Evolutionary conservation across 2,329 filamentous ascomycete genomes (phyloP).

Genomic region (Alternaria postmessia): DNA sequence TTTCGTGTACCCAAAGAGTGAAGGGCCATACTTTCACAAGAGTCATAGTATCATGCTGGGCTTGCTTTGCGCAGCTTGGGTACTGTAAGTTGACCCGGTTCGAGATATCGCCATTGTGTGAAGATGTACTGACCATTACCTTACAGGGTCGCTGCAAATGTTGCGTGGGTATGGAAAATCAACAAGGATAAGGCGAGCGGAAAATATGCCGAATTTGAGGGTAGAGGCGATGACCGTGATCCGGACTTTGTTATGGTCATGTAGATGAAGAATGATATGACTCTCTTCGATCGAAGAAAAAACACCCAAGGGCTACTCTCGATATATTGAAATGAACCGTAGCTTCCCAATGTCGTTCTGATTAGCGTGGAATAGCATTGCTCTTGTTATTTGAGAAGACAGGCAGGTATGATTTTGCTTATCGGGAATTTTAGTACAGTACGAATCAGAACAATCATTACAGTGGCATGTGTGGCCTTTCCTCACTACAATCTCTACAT

Average conservation of each 20-base stretch:
- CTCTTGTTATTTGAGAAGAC: neutral
- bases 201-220: conserved; percentile 66
- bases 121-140: neutral
- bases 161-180: conserved; percentile 69
- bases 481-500: too few species aligned
- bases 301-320: neutral
- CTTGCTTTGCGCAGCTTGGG: conserved; percentile 69
- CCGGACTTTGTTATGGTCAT: conserved; percentile 69
- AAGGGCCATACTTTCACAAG: conserved; percentile 66
- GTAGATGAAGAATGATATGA: conserved; percentile 39
- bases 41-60: conserved; percentile 70
- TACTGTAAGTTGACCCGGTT: conserved; percentile 61
- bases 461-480: too few species aligned
- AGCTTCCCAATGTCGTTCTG: neutral
- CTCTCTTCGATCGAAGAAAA: neutral
- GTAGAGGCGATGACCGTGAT: conserved; percentile 69
- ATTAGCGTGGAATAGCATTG: neutral
- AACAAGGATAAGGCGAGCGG: conserved; percentile 69
- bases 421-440: neutral
- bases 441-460: too few species aligned
- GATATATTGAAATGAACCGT: neutral
- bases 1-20: conserved; percentile 66
- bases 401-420: neutral
- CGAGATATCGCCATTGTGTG: neutral
- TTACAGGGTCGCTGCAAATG: conserved; percentile 65